phyloP scores from a whole-genome alignment of 495 filamentous ascomycete genomes.

The Penicillium egyptiacum region DNA sequence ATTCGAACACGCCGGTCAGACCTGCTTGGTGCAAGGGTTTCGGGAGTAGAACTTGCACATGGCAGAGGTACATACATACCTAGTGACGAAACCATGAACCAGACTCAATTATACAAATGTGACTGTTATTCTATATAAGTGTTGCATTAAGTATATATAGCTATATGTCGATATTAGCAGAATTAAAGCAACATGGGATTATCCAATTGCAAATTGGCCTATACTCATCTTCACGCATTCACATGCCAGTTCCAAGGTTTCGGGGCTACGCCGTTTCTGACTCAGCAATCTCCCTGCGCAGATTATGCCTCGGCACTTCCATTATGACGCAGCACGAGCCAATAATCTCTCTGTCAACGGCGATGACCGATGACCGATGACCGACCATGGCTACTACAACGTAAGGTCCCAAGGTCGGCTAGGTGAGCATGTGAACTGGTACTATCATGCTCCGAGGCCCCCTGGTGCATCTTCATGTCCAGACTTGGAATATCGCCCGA shows the following conservation, averaged over 20 bases:
- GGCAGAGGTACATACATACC: background rate
- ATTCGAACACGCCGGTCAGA: background rate
- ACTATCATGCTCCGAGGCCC: constrained; percentile 23
- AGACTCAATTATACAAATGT: background rate
- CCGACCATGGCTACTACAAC: constrained; percentile 19
- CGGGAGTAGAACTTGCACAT: background rate
- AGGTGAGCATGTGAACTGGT: constrained; percentile 8
- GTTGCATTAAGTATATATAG: background rate
- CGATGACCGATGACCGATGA: constrained; percentile 25
- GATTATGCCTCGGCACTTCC: constrained; percentile 33
- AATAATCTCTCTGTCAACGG: constrained; percentile 17
- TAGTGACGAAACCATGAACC: background rate
- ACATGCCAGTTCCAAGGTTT: no score
- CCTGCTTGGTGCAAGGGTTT: background rate
- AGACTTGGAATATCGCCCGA: constrained; percentile 15
- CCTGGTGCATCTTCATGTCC: constrained; percentile 9
- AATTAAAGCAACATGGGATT: background rate
- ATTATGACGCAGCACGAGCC: constrained; percentile 31
- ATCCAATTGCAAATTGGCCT: background rate
- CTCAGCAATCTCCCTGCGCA: background rate
- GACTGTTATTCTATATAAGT: background rate
- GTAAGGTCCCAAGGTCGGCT: constrained; percentile 11
- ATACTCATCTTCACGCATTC: background rate
- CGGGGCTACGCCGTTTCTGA: background rate
- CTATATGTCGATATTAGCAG: background rate